Evolutionary conservation across 805 yeast genomes (phyloP), one percentile per base, ranked within the genome.

Genomic region (Suhomyces emberorum): DNA sequence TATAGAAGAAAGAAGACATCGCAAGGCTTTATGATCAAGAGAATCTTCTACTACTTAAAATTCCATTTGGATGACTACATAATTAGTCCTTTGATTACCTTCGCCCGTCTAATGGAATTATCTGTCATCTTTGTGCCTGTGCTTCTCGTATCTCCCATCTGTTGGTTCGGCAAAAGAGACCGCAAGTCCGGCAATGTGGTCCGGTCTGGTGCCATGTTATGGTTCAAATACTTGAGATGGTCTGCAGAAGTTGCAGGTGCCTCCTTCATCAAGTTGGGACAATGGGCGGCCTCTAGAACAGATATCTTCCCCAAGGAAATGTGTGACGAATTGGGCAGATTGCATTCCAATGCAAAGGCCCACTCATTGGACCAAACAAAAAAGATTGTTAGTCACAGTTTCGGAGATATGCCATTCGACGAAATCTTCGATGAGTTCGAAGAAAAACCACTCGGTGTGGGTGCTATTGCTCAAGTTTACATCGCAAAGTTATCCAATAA

Each of bases 251-350:
- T 67, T 12, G 96, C 96, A 0, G 98, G 98, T 1, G 95, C 98
- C 3, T 83, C 96, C 3, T 93, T 84, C 55, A 80, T 84, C 38
- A 84, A 87, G 59, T 72, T 93, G 39, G 98, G 98, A 3, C 99
- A 93, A 65, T 93, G 99, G 99, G 98, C 98, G 0, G 97, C 97
- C 2, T 84, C 96, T 8, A 76, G 99, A 59, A 86, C 95, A 0
- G 99, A 93, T 61, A 83, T 93, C 22, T 91, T 93, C 62, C 83
- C 96, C 3, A 66, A 63, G 31, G 85, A 75, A 27, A 62, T 91
- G 59, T 91, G 98, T 57, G 75, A 76, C 15, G 88, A 85, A 52
- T 63, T 93, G 48, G 76, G 86, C 7, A 63, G 74, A 16, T 63
- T 93, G 37, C 99, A 93, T 58, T 85, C 96, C 4, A 77, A 87